Conservation (phyloP, 306 rosid genomes). For the Inga oerstediana region DNA sequence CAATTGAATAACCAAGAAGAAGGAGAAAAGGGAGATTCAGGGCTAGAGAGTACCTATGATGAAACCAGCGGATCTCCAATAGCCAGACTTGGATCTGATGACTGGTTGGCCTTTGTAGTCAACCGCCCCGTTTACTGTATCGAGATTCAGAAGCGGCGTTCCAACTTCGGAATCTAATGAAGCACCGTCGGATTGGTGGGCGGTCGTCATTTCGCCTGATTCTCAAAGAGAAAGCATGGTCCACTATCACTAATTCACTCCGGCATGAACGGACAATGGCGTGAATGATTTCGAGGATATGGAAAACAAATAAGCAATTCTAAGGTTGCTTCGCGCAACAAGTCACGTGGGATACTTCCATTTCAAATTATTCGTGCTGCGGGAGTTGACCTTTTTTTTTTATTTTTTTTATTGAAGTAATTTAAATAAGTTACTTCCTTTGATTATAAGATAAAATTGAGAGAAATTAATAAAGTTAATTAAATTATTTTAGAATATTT, state of each 20-base stretch:
- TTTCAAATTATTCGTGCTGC: no score
- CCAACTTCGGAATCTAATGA: background rate
- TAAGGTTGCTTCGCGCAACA: background rate
- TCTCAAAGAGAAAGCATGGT: background rate
- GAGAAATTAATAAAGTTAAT: no score
- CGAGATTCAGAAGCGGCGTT: background rate
- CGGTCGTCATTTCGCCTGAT: background rate
- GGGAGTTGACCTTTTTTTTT: no score
- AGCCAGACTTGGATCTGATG: constrained; percentile 2
- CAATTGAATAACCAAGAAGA: background rate
- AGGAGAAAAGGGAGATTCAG: background rate
- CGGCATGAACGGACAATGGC: no score
- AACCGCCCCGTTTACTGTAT: background rate
- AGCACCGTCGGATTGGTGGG: background rate
- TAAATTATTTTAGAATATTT: no score
- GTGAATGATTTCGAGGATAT: background rate
- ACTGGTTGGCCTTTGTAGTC: constrained; percentile 3
- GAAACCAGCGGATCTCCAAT: background rate
- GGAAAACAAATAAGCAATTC: background rate
- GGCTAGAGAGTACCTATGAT: background rate
- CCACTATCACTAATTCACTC: background rate
- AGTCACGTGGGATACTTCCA: no score
- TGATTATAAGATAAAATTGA: no score
- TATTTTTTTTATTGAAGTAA: no score
- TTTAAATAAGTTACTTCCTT: no score